A percentile compares a stretch with the other conserved stretches of the same genome.
These are phyloP conservation scores for Emmonsia crescens DNA, from an alignment of 2,329 filamentous ascomycete genomes.

Conservation along the genomic window DNA sequence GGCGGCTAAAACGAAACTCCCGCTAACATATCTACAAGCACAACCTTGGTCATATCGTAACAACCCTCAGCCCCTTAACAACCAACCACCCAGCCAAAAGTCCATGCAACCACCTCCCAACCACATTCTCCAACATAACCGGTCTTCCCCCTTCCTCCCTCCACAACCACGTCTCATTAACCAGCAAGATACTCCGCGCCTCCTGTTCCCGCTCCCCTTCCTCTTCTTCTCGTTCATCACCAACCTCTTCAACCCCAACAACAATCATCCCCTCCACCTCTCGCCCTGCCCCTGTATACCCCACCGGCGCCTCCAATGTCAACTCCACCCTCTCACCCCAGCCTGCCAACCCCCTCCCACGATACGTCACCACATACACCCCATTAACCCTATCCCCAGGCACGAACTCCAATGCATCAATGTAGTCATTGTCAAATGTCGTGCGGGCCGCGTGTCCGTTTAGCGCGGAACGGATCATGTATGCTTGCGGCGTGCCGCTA, in stretches of 20 bases:
- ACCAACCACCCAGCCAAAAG: constrained; percentile 2
- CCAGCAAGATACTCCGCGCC: neutral
- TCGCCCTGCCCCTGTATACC: neutral
- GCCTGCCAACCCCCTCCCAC: neutral
- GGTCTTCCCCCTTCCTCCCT: neutral
- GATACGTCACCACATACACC: constrained; percentile 3
- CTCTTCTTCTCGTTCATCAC: neutral
- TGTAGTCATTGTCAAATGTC: neutral
- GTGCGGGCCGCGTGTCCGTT: neutral
- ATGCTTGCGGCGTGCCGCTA: neutral
- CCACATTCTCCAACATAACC: neutral
- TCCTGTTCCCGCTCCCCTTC: neutral
- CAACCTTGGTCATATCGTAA: neutral
- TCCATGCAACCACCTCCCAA: neutral
- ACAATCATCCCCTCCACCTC: neutral
- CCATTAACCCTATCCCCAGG: neutral
- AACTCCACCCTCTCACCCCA: constrained; percentile 6
- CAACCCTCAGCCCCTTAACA: neutral
- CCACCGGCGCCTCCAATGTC: constrained; percentile 3
- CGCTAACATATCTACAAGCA: neutral
- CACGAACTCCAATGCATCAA: neutral
- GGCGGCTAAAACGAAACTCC: neutral
- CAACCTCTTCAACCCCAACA: neutral
- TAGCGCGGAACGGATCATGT: neutral
- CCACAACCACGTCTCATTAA: constrained; percentile 2